Base-by-base conservation (phyloP, 768 basidiomycete genomes). In the Leccinum boreale region DNA sequence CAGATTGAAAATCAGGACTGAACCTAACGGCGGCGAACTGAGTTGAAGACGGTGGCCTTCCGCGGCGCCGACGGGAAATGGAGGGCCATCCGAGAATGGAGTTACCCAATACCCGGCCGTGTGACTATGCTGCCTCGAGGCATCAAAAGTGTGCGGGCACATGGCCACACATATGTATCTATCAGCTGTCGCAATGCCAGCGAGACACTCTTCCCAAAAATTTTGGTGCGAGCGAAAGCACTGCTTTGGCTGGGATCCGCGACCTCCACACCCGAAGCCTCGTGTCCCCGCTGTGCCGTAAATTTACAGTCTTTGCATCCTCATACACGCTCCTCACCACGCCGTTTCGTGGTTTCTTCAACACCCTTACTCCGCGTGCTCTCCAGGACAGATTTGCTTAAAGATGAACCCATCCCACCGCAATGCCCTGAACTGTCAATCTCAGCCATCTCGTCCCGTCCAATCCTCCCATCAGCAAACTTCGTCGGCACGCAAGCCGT, bases 281-380 rank as follows among this genome's bases (percentile, higher is more conserved):
- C 69, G 71, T 73, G 65, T 64, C 49, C 57, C 61, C 64, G 63
- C 69, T 63, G 58, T 51, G 51, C 51, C 59, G 52, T 63, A 53
- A 57, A 53, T 23, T 29, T 45, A 58, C 44, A 45, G 55, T 57
- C 51, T 46, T 59, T 56, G 29, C 42, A 57, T 47, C 55, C 48
- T 46, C 56, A 23, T 57, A 55, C 69, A 72, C 67, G 67, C 67
- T 48, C 49, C 64, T 60, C 57, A 48, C 65, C 73, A 73, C 71
- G 71, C 72, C 59, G 52, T 62, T 67, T 62, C 66, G 57, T 60
- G 58, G 58, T 61, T 58, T 58, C 39, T 57, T 31, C 56, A 60
- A 62, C 71, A 55, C 58, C 64, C 72, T 49, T 50, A 36, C 59
- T 45, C 71, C 73, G 68, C 71, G 71, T 72, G 71, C 53, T 42